Evolutionary conservation across 2,329 filamentous ascomycete species (phyloP), one percentile per base, ranked within the genome.

Genomic region (Aspergillus ustus): DNA sequence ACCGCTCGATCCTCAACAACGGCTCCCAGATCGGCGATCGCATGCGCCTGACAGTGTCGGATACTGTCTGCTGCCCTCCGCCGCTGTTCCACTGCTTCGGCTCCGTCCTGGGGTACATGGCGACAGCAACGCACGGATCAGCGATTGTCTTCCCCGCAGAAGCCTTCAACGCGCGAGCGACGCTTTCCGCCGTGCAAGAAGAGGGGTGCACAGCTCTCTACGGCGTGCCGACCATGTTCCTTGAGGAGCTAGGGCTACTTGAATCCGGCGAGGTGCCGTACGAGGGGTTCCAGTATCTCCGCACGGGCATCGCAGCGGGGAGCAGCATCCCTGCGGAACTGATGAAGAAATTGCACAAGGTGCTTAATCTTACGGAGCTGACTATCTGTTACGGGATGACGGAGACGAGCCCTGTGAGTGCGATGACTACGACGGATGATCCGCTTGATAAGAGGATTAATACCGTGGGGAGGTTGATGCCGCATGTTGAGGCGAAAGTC

Each of bases 381-480:
- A 94, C 93, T 0, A 97, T 97, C 66, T 97, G 93, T 81, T 98
- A 97, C 76, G 93, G 93, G 63, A 96, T 96, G 93, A 97, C 93
- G 1, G 93, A 97, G 78, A 97, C 93, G 64, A 91, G 70, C 83
- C 86, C 81, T 2, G 84, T 86, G 0, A 83, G 81, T 7, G 87
- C 86, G 66, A 97, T 97, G 93, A 97, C 93, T 0, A 82, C 87
- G 0, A 93, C 91, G 0, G 78, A 85, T 19, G 93, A 97, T 72
- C 88, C 91, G 0, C 80, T 92, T 2, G 84, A 84, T 43, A 91
- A 90, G 76, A 84, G 93, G 45, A 90, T 92, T 55, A 83, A 86
- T 44, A 90, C 86, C 3, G 92, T 98, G 1, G 95, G 95, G 2
- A 82, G 84, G n/a, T 82, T 90, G 0, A 87, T 98, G 78, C 92